Percentiles rank a stretch among this genome's conserved stretches.
These are phyloP conservation scores for Suillus brevipes DNA, from an alignment of 768 basidiomycete species.

Conservation along the genomic window DNA sequence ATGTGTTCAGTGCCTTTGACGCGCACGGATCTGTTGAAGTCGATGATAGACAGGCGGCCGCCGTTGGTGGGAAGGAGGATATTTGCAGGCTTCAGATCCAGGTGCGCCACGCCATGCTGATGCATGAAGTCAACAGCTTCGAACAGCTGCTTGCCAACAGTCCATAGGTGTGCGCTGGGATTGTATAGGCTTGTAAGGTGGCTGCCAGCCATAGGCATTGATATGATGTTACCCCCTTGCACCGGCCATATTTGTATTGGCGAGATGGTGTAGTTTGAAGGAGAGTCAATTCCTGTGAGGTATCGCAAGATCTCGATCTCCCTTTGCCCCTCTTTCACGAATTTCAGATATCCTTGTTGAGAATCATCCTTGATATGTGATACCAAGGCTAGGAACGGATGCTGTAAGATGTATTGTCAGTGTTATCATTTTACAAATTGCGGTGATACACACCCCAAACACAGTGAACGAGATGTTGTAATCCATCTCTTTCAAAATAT, in stretches of 20 bases:
- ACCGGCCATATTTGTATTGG: slow-evolving; percentile 4
- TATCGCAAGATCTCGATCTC: slow-evolving; percentile 14
- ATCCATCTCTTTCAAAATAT: slow-evolving; percentile 2
- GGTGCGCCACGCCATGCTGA: slow-evolving; percentile 16
- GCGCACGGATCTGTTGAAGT: slow-evolving; percentile 7
- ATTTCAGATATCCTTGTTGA: slow-evolving; percentile 15
- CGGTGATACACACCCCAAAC: background rate
- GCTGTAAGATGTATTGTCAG: slow-evolving; percentile 8
- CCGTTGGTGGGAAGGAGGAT: slow-evolving; percentile 7
- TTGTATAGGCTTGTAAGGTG: background rate
- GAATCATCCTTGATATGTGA: background rate
- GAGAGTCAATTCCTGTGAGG: slow-evolving; percentile 6
- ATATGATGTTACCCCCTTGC: background rate
- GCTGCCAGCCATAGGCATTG: background rate
- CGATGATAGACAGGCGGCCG: slow-evolving; percentile 5
- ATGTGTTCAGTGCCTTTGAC: background rate
- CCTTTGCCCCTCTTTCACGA: background rate
- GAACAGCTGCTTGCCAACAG: slow-evolving; percentile 6
- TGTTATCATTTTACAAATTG: background rate
- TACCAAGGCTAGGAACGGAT: slow-evolving; percentile 15
- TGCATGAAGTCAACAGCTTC: slow-evolving; percentile 20
- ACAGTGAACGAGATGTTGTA: background rate
- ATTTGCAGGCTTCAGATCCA: slow-evolving; percentile 19
- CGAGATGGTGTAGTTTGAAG: slow-evolving; percentile 16
- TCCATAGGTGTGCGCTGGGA: background rate